A percentile compares a stretch with the other conserved stretches of the same genome.
Evolutionary conservation across 2,329 filamentous ascomycete genomes (phyloP).

Genomic region (Diaporthe velutina): DNA sequence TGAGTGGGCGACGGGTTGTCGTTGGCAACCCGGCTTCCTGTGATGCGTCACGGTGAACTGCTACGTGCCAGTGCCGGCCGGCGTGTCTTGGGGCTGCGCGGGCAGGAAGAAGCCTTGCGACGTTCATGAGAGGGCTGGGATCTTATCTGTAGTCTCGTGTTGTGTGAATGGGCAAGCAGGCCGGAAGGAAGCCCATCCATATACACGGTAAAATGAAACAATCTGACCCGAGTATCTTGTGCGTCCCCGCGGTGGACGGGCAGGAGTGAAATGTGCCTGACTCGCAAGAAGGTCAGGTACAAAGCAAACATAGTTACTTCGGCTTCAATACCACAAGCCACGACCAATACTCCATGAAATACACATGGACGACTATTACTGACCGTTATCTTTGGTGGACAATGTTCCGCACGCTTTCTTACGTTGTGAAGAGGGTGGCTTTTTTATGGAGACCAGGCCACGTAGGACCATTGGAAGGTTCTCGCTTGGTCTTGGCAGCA

Average conservation of each 20-base stretch:
- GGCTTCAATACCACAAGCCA: not conserved
- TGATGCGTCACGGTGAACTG: not conserved
- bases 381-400: not conserved
- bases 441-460: not conserved
- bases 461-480: constrained; percentile 14
- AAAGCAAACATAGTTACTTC: not conserved
- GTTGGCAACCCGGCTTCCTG: not conserved
- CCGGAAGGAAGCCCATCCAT: not conserved
- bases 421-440: not conserved
- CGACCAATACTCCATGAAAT: not conserved
- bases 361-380: not conserved
- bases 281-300: not conserved
- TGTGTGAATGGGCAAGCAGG: not conserved
- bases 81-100: not conserved
- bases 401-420: not conserved
- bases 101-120: not conserved
- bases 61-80: not conserved
- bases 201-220: not conserved
- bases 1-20: not conserved
- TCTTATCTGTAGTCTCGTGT: not conserved
- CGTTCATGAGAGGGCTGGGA: too few relatives aligned
- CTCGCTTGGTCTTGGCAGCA: constrained; percentile 27
- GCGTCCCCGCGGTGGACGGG: not conserved
- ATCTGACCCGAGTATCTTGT: not conserved
- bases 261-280: not conserved